Evolutionary conservation across 1,284 basidiomycete genomes (phyloP), one percentile per base, ranked within the genome.

Genomic region (Porogramme epimiltina): DNA sequence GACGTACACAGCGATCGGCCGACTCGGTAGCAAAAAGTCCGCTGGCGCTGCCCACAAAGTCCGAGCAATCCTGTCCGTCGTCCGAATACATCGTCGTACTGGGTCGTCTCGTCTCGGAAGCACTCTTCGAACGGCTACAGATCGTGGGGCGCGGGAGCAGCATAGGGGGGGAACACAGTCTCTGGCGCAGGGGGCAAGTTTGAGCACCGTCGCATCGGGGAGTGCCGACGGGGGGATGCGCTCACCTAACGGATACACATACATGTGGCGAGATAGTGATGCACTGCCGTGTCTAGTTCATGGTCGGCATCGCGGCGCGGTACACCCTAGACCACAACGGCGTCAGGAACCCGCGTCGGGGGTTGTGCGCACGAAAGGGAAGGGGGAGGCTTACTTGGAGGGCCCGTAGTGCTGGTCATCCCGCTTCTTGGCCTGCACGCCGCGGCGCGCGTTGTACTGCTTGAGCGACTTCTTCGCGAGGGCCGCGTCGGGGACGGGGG

Each of bases 381-480:
- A 2, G 4, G 11, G 24, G 13, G 26, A 18, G 2, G 43, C 59
- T 58, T 40, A 62, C 62, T 54, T 44, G 34, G 53, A 39, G 18
- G 52, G 40, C 31, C 46, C 40, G 22, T 53, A 45, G 31, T 54
- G 50, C 20, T 47, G 22, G 36, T 45, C 48, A 22, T 55, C 43
- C n/a, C 59, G 58, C 49, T 46, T 59, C 46, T 54, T 49, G 28
- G 50, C 53, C 40, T 42, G 22, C 18, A 65, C 67, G 42, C 63
- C 65, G 42, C 71, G 68, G 59, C 63, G 66, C 45, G 67, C 59
- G 54, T 68, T 62, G 57, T 62, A 67, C 62, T 75, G 73, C 60
- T 72, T 75, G 42, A 63, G 55, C 16, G 56, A 44, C 54, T 52
- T 61, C 53, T 59, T 60, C 23, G 49, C 51, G 22, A 55, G 37